Base-by-base conservation (phyloP, 1,139 yeast species). In the Blastobotrys elegans region DNA sequence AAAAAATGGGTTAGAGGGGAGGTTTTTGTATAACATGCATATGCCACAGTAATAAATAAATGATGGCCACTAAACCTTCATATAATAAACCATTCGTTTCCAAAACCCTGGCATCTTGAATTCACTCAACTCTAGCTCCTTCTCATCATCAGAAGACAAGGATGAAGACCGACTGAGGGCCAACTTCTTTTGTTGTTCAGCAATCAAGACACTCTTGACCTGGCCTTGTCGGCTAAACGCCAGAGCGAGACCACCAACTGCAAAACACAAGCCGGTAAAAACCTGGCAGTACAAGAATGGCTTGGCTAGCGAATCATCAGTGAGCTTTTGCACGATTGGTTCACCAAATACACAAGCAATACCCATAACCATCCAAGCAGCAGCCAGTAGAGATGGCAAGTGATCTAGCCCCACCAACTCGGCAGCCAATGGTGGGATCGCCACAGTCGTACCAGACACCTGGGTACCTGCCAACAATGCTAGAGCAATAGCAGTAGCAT, bases 321-420 rank as follows among this genome's bases (percentile, higher is more conserved):
- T 16, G 14, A 76, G 69, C 3, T 76, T 78, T 40, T 82, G 80
- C 2, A 77, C 75, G 37, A 77, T 67, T 27, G 82, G 82, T 50
- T 76, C 66, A 1, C 78, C 73, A 0, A 75, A 71, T 40, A 82
- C 66, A 4, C 78, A 75, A 33, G 79, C 77, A 57, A 82, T 77
- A 10, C 85, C 75, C 43, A 81, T 80, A 37, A 80, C 70, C 56
- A 80, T 79, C 61, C 83, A 82, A 63, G 82, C 73, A 0, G 86
- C 81, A 0, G 89, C 86, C 6, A 41, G 32, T 16, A 41, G 31
- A 24, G 44, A 39, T 5, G 44, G 44, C 38, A 41, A 34, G 58
- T 79, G 83, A 24, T 84, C 72, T 57, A 76, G 79, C 24, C 90
- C 90, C 56, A 82, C 82, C 49, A 74, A 75, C 37, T 78, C 79